phyloP scores from a whole-genome alignment of 2,329 filamentous ascomycete species.

The Venturia oleaginea region DNA sequence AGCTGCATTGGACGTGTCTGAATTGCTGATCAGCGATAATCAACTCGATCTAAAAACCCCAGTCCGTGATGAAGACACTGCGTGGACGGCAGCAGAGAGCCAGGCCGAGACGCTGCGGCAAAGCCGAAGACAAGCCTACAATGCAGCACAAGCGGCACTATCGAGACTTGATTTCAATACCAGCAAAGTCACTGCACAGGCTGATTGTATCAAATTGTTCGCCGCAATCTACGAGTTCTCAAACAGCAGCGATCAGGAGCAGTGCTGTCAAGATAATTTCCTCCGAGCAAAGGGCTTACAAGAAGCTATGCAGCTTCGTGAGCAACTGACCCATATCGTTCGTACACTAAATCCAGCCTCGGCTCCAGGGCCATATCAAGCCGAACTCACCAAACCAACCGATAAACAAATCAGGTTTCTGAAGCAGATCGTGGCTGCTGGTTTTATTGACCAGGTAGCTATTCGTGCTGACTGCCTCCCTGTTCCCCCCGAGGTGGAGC shows the following conservation, averaged over 20 bases:
- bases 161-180: constrained; percentile 65
- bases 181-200: constrained; percentile 24
- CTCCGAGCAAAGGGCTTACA: constrained; percentile 78
- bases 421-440: constrained; percentile 84
- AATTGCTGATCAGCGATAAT: constrained; percentile 76
- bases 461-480: constrained; percentile 84
- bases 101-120: constrained; percentile 62
- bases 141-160: constrained; percentile 68
- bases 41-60: constrained; percentile 57
- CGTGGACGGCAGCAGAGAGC: constrained; percentile 56
- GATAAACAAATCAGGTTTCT: constrained; percentile 63
- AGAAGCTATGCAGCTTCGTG: constrained; percentile 74
- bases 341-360: constrained; percentile 57
- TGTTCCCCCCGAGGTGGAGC: constrained; percentile 53
- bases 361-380: constrained; percentile 30
- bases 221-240: constrained; percentile 83
- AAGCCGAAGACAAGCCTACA: constrained; percentile 54
- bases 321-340: constrained; percentile 66
- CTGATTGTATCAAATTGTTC: constrained; percentile 83
- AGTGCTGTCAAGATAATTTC: constrained; percentile 76
- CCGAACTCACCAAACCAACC: constrained; percentile 47
- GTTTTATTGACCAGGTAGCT: constrained; percentile 90
- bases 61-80: constrained; percentile 34
- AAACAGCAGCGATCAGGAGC: constrained; percentile 47
- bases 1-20: constrained; percentile 76